A percentile compares a stretch with the other conserved stretches of the same genome.
phyloP scores from a whole-genome alignment of 148 eudicot genomes.

The Dysphania ambrosioides region DNA sequence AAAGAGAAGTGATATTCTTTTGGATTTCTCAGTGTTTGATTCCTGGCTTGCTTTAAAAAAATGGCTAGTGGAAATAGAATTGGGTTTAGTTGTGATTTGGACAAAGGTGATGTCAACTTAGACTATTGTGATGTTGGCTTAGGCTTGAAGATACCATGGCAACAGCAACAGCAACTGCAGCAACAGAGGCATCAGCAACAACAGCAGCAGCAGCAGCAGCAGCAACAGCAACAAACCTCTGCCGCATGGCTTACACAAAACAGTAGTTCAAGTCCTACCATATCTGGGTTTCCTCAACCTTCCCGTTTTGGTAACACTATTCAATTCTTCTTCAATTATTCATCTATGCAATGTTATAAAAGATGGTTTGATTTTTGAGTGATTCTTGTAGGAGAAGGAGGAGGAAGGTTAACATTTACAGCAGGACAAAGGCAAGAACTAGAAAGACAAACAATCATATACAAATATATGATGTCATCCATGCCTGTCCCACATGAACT shows the following conservation, averaged over 20 bases:
- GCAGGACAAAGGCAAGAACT: conserved; percentile 66
- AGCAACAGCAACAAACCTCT: too few species aligned
- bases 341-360: too few species aligned
- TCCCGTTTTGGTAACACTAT: conserved; percentile 4
- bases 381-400: conserved; percentile 22
- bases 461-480: conserved; percentile 70
- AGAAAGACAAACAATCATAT: conserved; percentile 66
- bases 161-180: conserved; percentile 7
- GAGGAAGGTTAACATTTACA: conserved; percentile 46
- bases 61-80: conserved; percentile 38
- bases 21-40: not conserved
- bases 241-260: conserved; percentile 15
- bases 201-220: not conserved
- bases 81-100: conserved; percentile 23
- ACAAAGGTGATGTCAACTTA: conserved; percentile 19
- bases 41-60: not conserved
- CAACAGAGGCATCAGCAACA: conserved; percentile 4
- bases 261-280: not conserved
- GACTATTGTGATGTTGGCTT: conserved; percentile 48
- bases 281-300: not conserved
- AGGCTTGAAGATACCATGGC: conserved; percentile 44
- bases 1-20: not conserved
- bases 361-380: too few species aligned
- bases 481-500: conserved; percentile 70
- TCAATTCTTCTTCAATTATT: too few species aligned